Conservation (phyloP, 768 basidiomycete species). For the Termitomyces sp. region DNA sequence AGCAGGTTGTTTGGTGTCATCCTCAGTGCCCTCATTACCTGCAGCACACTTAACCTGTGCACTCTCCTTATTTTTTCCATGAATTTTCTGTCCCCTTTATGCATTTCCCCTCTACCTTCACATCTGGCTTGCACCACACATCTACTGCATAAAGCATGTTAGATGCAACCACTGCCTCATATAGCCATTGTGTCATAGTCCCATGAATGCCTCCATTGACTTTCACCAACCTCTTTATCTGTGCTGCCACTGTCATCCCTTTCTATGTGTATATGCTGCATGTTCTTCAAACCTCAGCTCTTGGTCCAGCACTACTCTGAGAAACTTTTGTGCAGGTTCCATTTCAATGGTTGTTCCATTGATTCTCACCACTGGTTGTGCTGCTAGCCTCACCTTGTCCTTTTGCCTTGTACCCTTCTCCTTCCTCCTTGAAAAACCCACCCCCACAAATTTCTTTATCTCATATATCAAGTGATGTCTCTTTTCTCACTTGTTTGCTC, state of each 20-base stretch:
- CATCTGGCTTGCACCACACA: not conserved
- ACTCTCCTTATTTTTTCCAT: not conserved
- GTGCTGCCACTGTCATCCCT: not conserved
- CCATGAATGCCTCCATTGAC: not conserved
- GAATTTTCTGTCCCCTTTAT: not conserved
- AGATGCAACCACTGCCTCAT: not conserved
- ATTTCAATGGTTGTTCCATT: too few species aligned
- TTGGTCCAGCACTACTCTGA: not conserved
- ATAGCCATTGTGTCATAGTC: not conserved
- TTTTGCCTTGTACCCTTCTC: too few species aligned
- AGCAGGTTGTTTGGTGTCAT: too few species aligned
- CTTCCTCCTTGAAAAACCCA: too few species aligned
- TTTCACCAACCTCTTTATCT: not conserved
- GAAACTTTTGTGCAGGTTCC: not conserved
- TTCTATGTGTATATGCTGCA: not conserved
- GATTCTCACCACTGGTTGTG: too few species aligned
- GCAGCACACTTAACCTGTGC: too few species aligned
- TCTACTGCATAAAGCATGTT: not conserved
- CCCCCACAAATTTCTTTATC: too few species aligned
- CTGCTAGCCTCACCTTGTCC: too few species aligned
- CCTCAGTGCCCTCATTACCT: slow-evolving; percentile 2
- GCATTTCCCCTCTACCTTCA: not conserved
- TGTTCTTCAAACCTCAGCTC: not conserved
- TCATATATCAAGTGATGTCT: too few species aligned
- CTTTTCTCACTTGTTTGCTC: too few species aligned